Percentiles rank a stretch among this genome's conserved stretches.
These are phyloP conservation scores for Calendula officinalis DNA, from an alignment of 129 eudicot genomes.

Conservation along the genomic window DNA sequence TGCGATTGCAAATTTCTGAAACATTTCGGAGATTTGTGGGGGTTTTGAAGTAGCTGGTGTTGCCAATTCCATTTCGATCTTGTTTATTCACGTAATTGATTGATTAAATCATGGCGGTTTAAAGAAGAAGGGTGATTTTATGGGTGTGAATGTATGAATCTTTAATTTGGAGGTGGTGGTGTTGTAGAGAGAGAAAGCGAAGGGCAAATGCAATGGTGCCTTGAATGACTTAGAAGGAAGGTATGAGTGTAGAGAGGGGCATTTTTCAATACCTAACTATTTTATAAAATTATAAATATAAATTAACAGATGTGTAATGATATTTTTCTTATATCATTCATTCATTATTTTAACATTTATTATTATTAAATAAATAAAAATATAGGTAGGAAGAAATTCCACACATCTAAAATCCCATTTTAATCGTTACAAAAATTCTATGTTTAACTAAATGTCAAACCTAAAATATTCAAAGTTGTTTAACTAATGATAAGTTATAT, in stretches of 20 bases:
- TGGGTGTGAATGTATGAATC: conserved; percentile 14
- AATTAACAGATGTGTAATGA: too few relatives aligned
- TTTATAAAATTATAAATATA: too few relatives aligned
- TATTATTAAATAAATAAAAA: too few relatives aligned
- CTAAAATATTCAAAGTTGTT: too few relatives aligned
- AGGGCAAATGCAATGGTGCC: conserved; percentile 37
- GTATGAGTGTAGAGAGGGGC: conserved; percentile 50
- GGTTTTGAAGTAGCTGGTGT: conserved; percentile 43
- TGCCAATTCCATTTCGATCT: conserved; percentile 51
- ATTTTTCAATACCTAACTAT: too few relatives aligned
- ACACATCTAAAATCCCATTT: too few relatives aligned
- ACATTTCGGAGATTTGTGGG: conserved; percentile 90
- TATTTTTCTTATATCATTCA: too few relatives aligned
- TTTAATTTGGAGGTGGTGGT: conserved; percentile 6
- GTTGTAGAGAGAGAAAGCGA: conserved; percentile 7
- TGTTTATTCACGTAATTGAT: conserved; percentile 1
- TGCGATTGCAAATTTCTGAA: conserved; percentile 84
- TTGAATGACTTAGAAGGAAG: conserved; percentile 84
- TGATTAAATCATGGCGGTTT: not conserved
- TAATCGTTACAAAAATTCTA: not conserved
- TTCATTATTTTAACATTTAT: too few relatives aligned
- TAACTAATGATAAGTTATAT: too few relatives aligned
- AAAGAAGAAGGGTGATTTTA: not conserved
- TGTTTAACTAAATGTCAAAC: not conserved
- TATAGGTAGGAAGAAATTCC: too few relatives aligned